phyloP scores from a whole-genome alignment of 345 rosid species.

The Eucalyptus decipiens region DNA sequence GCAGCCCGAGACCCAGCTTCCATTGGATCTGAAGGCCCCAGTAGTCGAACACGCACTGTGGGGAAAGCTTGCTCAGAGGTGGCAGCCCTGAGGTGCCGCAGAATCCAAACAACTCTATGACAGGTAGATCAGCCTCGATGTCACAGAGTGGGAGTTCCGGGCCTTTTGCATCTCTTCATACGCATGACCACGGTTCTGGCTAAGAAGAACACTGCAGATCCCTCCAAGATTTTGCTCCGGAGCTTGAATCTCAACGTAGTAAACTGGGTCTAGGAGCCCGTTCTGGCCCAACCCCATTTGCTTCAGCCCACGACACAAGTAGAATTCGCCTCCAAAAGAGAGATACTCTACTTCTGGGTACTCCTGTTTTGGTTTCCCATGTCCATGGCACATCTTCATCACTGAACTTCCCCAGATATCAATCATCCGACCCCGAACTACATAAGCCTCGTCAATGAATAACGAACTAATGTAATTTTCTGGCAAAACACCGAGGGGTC shows the following conservation, averaged over 20 bases:
- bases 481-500: background rate
- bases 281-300: background rate
- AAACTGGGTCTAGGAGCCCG: conserved; percentile 61
- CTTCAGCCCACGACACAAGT: background rate
- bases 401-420: background rate
- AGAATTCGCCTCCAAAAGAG: background rate
- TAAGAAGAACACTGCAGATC: conserved; percentile 64
- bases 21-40: conserved; percentile 51
- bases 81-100: conserved; percentile 54
- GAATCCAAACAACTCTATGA: conserved; percentile 64
- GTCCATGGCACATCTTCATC: background rate
- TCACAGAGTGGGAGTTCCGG: conserved; percentile 61
- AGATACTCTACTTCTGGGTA: background rate
- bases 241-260: conserved; percentile 71
- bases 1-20: conserved; percentile 29
- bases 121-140: conserved; percentile 72
- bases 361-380: background rate
- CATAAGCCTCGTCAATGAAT: background rate
- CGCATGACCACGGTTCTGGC: conserved; percentile 70
- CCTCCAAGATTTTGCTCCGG: conserved; percentile 78
- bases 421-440: background rate
- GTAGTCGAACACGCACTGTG: conserved; percentile 68
- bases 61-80: conserved; percentile 74
- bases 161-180: conserved; percentile 77
- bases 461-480: background rate